Percentiles rank a stretch among this genome's conserved stretches.
Conservation (phyloP, 306 rosid genomes). For the Quercus variabilis region DNA sequence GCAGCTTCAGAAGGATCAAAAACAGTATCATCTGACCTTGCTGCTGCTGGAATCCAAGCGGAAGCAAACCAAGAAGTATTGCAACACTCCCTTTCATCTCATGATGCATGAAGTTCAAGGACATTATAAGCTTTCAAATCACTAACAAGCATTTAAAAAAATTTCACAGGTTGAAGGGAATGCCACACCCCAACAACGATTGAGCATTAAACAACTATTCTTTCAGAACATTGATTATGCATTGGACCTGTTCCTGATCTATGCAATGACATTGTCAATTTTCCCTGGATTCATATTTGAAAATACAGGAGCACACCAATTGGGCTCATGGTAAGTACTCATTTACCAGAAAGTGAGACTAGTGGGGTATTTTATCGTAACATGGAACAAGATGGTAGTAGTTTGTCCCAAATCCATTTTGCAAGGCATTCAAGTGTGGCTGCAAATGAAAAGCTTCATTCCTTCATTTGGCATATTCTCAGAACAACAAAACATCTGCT, state of each 20-base stretch:
- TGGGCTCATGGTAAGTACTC: slow-evolving; percentile 59
- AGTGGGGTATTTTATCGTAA: too few species aligned
- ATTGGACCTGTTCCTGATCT: slow-evolving; percentile 52
- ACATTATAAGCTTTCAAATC: not conserved
- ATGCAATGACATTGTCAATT: slow-evolving; percentile 68
- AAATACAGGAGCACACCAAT: slow-evolving; percentile 70
- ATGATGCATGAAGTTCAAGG: not conserved
- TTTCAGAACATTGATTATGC: slow-evolving; percentile 54
- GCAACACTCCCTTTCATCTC: not conserved
- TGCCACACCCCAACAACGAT: slow-evolving; percentile 24
- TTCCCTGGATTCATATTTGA: slow-evolving; percentile 88
- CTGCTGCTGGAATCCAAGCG: slow-evolving; percentile 63
- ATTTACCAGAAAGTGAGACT: not conserved
- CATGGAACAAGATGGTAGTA: too few species aligned
- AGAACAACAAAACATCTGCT: too few species aligned
- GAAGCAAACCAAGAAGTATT: slow-evolving; percentile 37
- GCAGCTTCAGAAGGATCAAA: slow-evolving; percentile 84
- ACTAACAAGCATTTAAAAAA: not conserved
- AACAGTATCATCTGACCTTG: slow-evolving; percentile 82
- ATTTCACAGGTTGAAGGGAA: slow-evolving; percentile 35
- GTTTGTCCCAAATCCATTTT: not conserved
- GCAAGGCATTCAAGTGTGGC: not conserved
- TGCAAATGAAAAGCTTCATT: too few species aligned
- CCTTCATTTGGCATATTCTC: too few species aligned
- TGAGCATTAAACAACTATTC: slow-evolving; percentile 54